Percentiles rank a stretch among this genome's conserved stretches.
Evolutionary conservation across 352 stramenopile genomes (phyloP).

Genomic region (Ophiocytium majus): DNA sequence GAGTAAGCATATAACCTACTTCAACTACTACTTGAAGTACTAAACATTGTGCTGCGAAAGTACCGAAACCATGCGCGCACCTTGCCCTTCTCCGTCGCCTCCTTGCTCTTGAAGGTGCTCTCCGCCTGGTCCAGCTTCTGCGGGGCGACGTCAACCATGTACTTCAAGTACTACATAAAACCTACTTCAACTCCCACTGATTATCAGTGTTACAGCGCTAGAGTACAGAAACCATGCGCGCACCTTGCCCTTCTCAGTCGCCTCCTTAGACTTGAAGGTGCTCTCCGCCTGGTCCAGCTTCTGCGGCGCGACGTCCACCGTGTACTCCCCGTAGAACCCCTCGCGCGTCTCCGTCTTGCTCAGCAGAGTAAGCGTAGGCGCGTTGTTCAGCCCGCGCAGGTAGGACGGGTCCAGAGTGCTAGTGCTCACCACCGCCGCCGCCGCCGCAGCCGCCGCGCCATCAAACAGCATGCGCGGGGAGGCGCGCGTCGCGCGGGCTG

Average conservation of each 20-base stretch:
- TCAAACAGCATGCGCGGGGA: constrained; percentile 6
- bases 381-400: not conserved
- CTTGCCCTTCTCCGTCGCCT: constrained; percentile 42
- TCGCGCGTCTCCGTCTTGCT: constrained; percentile 36
- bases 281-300: constrained; percentile 41
- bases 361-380: not conserved
- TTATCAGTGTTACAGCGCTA: too few relatives aligned
- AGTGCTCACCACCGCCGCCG: not conserved
- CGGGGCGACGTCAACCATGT: not conserved
- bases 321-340: constrained; percentile 45
- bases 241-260: constrained; percentile 39
- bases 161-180: not conserved
- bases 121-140: constrained; percentile 38
- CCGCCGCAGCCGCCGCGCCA: not conserved
- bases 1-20: not conserved
- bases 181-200: too few relatives aligned
- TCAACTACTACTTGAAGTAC: too few relatives aligned
- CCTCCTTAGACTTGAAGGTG: constrained; percentile 56
- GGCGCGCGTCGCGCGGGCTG: too few relatives aligned
- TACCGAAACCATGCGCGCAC: not conserved
- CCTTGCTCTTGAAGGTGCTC: constrained; percentile 53
- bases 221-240: not conserved
- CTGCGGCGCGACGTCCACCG: constrained; percentile 39
- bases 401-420: not conserved
- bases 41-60: too few relatives aligned